These are phyloP conservation scores for Achaetomium macrosporum DNA, from an alignment of 2,329 filamentous ascomycete species.

Conservation along the genomic window DNA sequence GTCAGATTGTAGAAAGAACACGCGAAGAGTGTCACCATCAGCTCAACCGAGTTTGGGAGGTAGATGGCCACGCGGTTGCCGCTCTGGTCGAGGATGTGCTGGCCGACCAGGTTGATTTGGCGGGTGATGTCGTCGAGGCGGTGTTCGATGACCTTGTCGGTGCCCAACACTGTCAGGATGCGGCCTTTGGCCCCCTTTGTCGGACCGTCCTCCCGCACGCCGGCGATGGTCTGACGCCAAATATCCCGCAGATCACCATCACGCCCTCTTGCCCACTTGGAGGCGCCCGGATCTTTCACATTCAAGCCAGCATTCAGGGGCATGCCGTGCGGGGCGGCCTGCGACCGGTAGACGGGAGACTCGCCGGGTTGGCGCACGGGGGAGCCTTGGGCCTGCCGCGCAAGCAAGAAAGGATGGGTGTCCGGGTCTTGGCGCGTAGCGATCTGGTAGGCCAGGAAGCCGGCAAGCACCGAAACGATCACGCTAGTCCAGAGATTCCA, in stretches of 20 bases:
- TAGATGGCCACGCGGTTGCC: slow-evolving; percentile 80
- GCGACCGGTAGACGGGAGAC: slow-evolving; percentile 79
- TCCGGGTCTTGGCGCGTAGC: slow-evolving; percentile 74
- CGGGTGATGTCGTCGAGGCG: slow-evolving; percentile 66
- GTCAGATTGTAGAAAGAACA: slow-evolving; percentile 85
- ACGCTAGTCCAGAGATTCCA: slow-evolving; percentile 79
- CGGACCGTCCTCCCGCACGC: slow-evolving; percentile 57
- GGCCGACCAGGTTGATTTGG: slow-evolving; percentile 83
- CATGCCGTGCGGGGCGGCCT: slow-evolving; percentile 79
- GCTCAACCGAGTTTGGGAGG: slow-evolving; percentile 87
- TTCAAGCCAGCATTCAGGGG: slow-evolving; percentile 71
- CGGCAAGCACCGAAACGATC: slow-evolving; percentile 60
- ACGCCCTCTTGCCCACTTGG: slow-evolving; percentile 76
- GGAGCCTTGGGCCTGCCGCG: slow-evolving; percentile 72
- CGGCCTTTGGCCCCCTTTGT: slow-evolving; percentile 57
- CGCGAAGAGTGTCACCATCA: slow-evolving; percentile 76
- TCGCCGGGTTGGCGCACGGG: slow-evolving; percentile 78
- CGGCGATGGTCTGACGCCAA: slow-evolving; percentile 69
- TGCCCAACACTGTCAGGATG: slow-evolving; percentile 74
- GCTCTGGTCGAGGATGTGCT: slow-evolving; percentile 64
- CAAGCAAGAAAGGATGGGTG: slow-evolving; percentile 84
- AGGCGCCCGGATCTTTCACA: slow-evolving; percentile 72
- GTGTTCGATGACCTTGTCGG: slow-evolving; percentile 68
- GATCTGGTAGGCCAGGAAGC: slow-evolving; percentile 65
- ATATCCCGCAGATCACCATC: slow-evolving; percentile 89